A percentile compares a stretch with the other conserved stretches of the same genome.
Conservation (phyloP, 2,329 filamentous ascomycete genomes). For the Pseudogymnoascus sp. region DNA sequence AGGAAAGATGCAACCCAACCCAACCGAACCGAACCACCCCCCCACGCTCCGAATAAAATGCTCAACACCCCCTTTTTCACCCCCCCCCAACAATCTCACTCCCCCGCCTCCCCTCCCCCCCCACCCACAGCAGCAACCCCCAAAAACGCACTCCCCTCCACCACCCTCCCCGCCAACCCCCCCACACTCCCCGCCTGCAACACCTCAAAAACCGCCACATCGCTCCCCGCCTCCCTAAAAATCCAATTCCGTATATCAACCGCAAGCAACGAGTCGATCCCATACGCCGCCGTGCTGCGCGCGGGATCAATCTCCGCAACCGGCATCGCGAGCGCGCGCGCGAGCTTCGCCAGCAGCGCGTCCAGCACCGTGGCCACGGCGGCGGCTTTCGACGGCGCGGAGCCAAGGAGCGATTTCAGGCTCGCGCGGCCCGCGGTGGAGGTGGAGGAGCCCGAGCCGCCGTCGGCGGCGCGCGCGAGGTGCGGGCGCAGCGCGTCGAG, state of each 20-base stretch:
- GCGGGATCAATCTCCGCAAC: conserved; percentile 40
- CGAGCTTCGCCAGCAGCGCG: conserved; percentile 40
- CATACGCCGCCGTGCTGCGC: conserved; percentile 38
- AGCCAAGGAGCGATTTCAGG: conserved; percentile 36
- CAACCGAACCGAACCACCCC: background rate
- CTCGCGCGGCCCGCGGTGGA: conserved; percentile 12
- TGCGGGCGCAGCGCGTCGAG: conserved; percentile 31
- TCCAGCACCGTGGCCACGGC: conserved; percentile 37
- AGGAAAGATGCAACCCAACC: background rate
- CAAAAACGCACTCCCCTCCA: background rate
- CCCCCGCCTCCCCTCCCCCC: no score
- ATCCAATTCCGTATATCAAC: conserved; percentile 43
- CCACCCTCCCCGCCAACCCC: no score
- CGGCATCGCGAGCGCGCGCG: conserved; percentile 41
- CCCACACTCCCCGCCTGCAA: conserved; percentile 42
- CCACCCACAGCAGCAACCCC: background rate
- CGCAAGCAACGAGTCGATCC: conserved; percentile 43
- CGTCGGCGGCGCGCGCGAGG: background rate
- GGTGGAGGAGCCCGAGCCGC: background rate
- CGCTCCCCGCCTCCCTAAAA: conserved; percentile 35
- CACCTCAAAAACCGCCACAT: conserved; percentile 47
- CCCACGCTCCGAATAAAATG: background rate
- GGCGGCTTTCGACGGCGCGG: conserved; percentile 35
- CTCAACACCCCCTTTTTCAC: no score
- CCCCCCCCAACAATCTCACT: no score